These are phyloP conservation scores for Nannizziopsis barbatae DNA, from an alignment of 2,329 filamentous ascomycete genomes.

Conservation along the genomic window DNA sequence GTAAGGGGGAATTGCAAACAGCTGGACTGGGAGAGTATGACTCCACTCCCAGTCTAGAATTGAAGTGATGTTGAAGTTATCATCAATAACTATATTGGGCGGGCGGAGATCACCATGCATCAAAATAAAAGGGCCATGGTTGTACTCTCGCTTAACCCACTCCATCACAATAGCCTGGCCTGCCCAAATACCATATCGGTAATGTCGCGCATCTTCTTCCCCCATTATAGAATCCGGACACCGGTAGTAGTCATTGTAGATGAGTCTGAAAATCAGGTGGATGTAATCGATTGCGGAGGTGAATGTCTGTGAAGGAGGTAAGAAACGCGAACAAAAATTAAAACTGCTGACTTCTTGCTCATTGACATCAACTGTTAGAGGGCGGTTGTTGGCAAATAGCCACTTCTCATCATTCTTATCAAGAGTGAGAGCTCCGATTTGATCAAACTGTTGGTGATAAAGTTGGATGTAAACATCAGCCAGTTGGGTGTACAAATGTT, in stretches of 20 bases:
- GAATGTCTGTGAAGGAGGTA: conserved; percentile 9
- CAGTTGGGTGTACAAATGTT: conserved; percentile 1
- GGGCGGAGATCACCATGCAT: conserved; percentile 15
- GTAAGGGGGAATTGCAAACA: conserved; percentile 9
- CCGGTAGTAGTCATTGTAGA: conserved; percentile 11
- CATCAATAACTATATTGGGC: conserved; percentile 12
- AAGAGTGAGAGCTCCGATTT: conserved; percentile 3
- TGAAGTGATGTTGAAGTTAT: conserved; percentile 10
- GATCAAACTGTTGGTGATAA: conserved; percentile 8
- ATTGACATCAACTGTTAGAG: conserved; percentile 1
- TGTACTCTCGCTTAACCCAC: conserved; percentile 10
- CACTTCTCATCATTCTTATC: conserved; percentile 8
- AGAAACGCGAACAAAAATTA: background rate
- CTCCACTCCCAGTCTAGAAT: conserved; percentile 12
- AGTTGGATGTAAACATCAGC: conserved; percentile 9
- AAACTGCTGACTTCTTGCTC: conserved; percentile 7
- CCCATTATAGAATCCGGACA: conserved; percentile 3
- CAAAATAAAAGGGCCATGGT: conserved; percentile 12
- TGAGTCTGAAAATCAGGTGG: conserved; percentile 4
- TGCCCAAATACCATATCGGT: conserved; percentile 12
- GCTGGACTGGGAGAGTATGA: conserved; percentile 8
- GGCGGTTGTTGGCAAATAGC: conserved; percentile 4
- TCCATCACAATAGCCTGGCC: conserved; percentile 10
- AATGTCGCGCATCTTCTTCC: conserved; percentile 12
- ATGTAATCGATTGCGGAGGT: conserved; percentile 11